Evolutionary conservation across 1,284 basidiomycete genomes (phyloP), one percentile per base, ranked within the genome.

Genomic region (Malassezia vespertilionis): DNA sequence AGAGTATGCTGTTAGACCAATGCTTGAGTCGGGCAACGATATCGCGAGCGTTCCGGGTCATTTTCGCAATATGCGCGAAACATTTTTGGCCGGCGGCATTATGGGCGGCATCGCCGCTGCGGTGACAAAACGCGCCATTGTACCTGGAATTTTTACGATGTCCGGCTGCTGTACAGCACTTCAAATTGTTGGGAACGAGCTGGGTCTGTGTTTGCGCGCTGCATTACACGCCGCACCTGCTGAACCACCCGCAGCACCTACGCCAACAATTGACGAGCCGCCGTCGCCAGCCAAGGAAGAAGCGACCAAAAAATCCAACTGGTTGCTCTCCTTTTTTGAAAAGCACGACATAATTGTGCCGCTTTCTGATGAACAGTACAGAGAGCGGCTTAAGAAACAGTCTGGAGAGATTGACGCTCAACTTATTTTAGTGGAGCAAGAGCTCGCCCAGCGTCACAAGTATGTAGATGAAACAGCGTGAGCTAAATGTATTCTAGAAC

Each of bases 401-500:
- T 15, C 28, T 10, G 14, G 8, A 9, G 42, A 51, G 20, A 36
- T 51, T 8, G 42, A 45, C 14, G 42, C 35, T 2, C 32, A 51
- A 18, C 24, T 51, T 9, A 27, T 31, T 5, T 15, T 36, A 4
- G n/a, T 51, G 2, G 48, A 51, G 21, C 31, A 28, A 22, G 43
- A 45, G 18, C 28, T 51, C 6, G 31, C 44, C n/a, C 34, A 36
- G 36, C 20, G 30, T 23, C 31, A 33, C 22, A 20, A 33, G 21
- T 24, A 41, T 10, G 24, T 48, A 10, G n/a, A 31, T 27, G 42
- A 24, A 11, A 17, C 22, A 33, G 2, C 6, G 27, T 27, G 12
- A 36, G 42, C 33, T 14, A 21, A 9, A 11, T 10, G 10, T 35
- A 35, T 6, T 11, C 40, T 56, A 72, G 28, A 88, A 78, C 35